Evolutionary conservation across 2,329 filamentous ascomycete species (phyloP).

Genomic region (Tetracladium maxilliforme): DNA sequence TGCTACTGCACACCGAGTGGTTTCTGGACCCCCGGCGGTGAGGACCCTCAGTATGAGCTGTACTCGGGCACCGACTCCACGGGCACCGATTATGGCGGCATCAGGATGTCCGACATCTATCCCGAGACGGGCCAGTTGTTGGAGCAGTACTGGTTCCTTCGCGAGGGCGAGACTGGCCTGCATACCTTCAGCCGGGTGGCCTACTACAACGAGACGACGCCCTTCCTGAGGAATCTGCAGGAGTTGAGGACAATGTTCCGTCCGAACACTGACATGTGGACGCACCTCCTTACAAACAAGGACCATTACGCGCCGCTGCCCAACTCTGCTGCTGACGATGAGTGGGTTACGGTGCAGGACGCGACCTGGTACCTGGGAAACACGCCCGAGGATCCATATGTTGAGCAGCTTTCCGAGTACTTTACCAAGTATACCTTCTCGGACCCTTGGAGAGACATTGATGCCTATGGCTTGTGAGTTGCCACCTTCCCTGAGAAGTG

Average conservation of each 20-base stretch:
- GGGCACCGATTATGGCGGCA: slow-evolving; percentile 37
- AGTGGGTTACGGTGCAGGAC: slow-evolving; percentile 40
- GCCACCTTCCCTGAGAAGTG: slow-evolving; percentile 20
- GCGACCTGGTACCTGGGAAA: slow-evolving; percentile 47
- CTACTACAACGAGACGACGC: slow-evolving; percentile 41
- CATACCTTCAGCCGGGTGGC: slow-evolving; percentile 45
- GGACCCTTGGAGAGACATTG: slow-evolving; percentile 40
- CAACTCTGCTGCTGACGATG: slow-evolving; percentile 21
- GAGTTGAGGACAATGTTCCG: slow-evolving; percentile 48
- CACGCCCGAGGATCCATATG: slow-evolving; percentile 36
- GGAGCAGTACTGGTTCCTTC: slow-evolving; percentile 51
- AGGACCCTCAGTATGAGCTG: slow-evolving; percentile 30
- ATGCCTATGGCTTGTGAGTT: slow-evolving; percentile 39
- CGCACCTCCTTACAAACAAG: slow-evolving; percentile 42
- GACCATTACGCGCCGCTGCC: slow-evolving; percentile 37
- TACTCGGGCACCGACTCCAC: slow-evolving; percentile 33
- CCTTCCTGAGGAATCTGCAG: slow-evolving; percentile 40
- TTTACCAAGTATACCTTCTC: slow-evolving; percentile 54
- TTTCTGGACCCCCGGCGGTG: slow-evolving; percentile 40
- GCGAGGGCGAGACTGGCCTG: slow-evolving; percentile 45
- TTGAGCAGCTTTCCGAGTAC: slow-evolving; percentile 39
- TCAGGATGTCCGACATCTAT: slow-evolving; percentile 44
- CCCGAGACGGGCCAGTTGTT: slow-evolving; percentile 39
- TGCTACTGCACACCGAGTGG: slow-evolving; percentile 47
- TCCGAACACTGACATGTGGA: slow-evolving; percentile 44